A percentile compares a stretch with the other conserved stretches of the same genome.
phyloP scores from a whole-genome alignment of 148 eudicot species.

The Pharnaceum exiguum region DNA sequence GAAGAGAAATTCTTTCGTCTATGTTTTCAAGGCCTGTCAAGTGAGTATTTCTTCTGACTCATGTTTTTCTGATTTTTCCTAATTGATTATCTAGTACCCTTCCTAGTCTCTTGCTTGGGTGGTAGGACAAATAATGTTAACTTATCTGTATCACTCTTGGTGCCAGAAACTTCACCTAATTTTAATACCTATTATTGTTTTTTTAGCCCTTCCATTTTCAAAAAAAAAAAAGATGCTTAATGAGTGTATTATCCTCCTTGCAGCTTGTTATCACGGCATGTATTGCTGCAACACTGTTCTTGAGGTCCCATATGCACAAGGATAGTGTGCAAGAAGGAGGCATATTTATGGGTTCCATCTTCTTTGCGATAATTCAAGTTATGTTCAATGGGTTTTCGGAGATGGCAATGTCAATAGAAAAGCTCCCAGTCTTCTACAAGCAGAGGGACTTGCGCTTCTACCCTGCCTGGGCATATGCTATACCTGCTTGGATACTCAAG shows the following conservation, averaged over 20 bases:
- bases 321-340: constrained; percentile 41
- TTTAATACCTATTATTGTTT: too few relatives aligned
- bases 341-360: constrained; percentile 68
- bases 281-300: constrained; percentile 57
- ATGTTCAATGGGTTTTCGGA: constrained; percentile 82
- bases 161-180: too few relatives aligned
- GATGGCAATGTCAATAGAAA: constrained; percentile 55
- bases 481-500: constrained; percentile 73
- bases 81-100: too few relatives aligned
- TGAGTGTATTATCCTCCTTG: too few relatives aligned
- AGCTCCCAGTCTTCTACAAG: constrained; percentile 77
- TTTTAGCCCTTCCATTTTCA: too few relatives aligned
- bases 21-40: constrained; percentile 63
- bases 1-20: constrained; percentile 72
- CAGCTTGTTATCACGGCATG: constrained; percentile 59
- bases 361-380: constrained; percentile 42
- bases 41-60: constrained; percentile 31
- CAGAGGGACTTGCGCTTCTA: constrained; percentile 75
- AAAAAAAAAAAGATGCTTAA: too few relatives aligned
- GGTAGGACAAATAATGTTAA: too few relatives aligned
- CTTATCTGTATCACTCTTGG: too few relatives aligned
- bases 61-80: background rate
- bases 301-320: constrained; percentile 56
- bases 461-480: constrained; percentile 82
- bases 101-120: too few relatives aligned